A percentile compares a stretch with the other conserved stretches of the same genome.
phyloP scores from a whole-genome alignment of 139 green algal genomes.

The Edaphochlamys debaryana region DNA sequence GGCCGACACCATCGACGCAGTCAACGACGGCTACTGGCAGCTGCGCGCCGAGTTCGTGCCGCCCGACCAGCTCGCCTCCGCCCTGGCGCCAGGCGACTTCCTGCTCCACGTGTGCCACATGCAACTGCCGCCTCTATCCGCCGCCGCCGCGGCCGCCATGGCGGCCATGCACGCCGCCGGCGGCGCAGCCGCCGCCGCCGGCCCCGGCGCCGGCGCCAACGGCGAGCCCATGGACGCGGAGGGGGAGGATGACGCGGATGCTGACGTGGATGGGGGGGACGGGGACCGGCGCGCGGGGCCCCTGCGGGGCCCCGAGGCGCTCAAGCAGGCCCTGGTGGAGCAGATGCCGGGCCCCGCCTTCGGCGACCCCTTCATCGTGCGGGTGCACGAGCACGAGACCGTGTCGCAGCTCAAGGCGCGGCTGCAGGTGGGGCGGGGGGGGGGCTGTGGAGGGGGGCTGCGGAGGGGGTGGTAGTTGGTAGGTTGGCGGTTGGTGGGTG shows the following conservation, averaged over 20 bases:
- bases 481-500: background rate
- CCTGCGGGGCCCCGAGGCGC: background rate
- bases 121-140: background rate
- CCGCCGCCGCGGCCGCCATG: too few species aligned
- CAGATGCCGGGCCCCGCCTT: constrained; percentile 68
- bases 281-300: background rate
- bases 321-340: background rate
- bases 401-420: constrained; percentile 70
- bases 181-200: background rate
- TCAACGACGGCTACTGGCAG: constrained; percentile 89
- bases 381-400: constrained; percentile 78
- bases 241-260: background rate
- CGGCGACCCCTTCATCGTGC: constrained; percentile 91
- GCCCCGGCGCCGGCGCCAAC: background rate
- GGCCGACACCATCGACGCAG: constrained; percentile 62
- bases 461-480: background rate
- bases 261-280: background rate
- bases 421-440: constrained; percentile 64
- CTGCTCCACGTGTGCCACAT: constrained; percentile 1
- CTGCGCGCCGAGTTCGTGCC: constrained; percentile 79
- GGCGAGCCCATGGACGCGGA: background rate
- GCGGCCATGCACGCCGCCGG: background rate
- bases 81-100: background rate
- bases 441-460: too few species aligned
- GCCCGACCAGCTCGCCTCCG: constrained; percentile 65